Evolutionary conservation across 2,329 filamentous ascomycete species (phyloP), one percentile per base, ranked within the genome.

Genomic region (Pezicula radicicola): DNA sequence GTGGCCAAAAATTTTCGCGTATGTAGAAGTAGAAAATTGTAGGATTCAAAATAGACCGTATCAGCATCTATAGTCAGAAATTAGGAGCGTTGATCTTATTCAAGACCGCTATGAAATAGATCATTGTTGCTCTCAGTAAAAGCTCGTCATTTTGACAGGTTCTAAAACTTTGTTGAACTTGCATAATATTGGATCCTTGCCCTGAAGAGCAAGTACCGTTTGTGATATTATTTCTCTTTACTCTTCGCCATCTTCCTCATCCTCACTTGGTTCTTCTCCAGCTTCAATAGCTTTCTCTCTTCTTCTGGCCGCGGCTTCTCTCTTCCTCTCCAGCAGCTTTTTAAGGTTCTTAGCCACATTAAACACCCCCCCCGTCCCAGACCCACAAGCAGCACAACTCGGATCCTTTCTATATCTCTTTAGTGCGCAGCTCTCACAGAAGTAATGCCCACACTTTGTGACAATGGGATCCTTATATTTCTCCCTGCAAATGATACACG

Each of bases 381-480:
- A 78, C 1, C 90, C 89, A 68, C 94, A 97, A 4, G 88, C 88
- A 2, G 89, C 90, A 69, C 94, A 97, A 3, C 83, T 84, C 4
- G 92, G 92, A 62, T 92, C 90, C 66, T 90, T 94, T 56, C 88
- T 80, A 67, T 97, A 97, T 58, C 92, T 75, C 66, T 89, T 84
- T 61, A 97, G 74, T 25, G 94, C 94, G 69, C 94, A 99, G 1
- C 80, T 77, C 69, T 97, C 89, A 67, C 94, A 99, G 66, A 97
- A 97, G 69, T 97, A 97, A 69, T 99, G 94, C 0, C 91, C 89
- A 60, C 94, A 99, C 59, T 91, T 88, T 12, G 94, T 97, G 21
- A 93, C 75, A 12, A 97, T 81, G 0, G 94, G 93, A 52, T 82
- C 76, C 50, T 63, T 64, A 44, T 45, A 77, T 71, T n/a, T 73